phyloP scores from a whole-genome alignment of 2,329 filamentous ascomycete genomes.

The Bipolaris gigantea region DNA sequence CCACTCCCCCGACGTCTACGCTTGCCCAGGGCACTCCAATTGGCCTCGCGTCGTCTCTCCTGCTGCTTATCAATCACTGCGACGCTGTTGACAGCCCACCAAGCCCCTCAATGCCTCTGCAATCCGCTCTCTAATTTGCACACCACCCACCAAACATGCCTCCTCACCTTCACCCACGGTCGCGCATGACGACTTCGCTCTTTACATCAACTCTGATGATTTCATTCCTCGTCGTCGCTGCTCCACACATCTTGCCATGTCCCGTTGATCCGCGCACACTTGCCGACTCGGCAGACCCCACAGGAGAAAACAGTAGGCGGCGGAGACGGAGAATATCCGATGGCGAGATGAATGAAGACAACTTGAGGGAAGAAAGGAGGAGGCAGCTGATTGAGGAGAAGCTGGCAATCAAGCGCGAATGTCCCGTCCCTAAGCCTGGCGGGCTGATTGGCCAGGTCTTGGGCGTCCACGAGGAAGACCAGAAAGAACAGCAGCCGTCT shows the following conservation, averaged over 20 bases:
- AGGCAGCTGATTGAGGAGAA: slow-evolving; percentile 22
- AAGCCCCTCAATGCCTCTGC: slow-evolving; percentile 37
- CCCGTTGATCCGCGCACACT: slow-evolving; percentile 75
- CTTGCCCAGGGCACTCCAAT: slow-evolving; percentile 36
- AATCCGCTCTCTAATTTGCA: slow-evolving; percentile 19
- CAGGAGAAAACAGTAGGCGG: slow-evolving; percentile 35
- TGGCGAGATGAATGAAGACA: slow-evolving; percentile 26
- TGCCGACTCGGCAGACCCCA: slow-evolving; percentile 63
- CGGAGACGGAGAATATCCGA: slow-evolving; percentile 47
- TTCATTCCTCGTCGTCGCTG: slow-evolving; percentile 87
- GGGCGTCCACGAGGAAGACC: slow-evolving; percentile 57
- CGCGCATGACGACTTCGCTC: slow-evolving; percentile 87
- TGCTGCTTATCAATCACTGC: neutral
- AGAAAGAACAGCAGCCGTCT: slow-evolving; percentile 15
- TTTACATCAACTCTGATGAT: slow-evolving; percentile 91
- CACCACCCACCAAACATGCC: slow-evolving; percentile 60
- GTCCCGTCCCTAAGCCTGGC: slow-evolving; percentile 87
- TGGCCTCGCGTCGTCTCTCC: slow-evolving; percentile 23
- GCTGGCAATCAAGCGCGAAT: slow-evolving; percentile 63
- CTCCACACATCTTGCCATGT: slow-evolving; percentile 90
- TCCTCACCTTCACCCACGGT: slow-evolving; percentile 86
- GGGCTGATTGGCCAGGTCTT: slow-evolving; percentile 76
- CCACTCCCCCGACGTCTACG: slow-evolving; percentile 10
- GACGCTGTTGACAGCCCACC: slow-evolving; percentile 17
- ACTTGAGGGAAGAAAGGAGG: slow-evolving; percentile 26